These are phyloP conservation scores for Lachnellula arida DNA, from an alignment of 2,329 filamentous ascomycete genomes.

Conservation along the genomic window DNA sequence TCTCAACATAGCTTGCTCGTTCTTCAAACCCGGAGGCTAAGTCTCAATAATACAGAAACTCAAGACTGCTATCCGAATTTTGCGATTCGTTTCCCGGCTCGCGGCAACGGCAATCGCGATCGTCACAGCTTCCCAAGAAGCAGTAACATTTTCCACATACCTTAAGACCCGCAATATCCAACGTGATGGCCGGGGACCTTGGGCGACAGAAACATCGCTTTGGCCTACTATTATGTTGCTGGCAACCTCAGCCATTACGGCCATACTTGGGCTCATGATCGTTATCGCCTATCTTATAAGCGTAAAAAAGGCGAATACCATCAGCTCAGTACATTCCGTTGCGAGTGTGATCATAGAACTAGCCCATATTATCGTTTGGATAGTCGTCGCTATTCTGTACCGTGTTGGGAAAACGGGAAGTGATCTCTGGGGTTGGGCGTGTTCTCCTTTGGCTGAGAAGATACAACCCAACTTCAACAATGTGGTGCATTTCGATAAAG, in stretches of 20 bases:
- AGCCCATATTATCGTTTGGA: slow-evolving; percentile 14
- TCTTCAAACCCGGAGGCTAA: background rate
- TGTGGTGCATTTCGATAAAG: slow-evolving; percentile 17
- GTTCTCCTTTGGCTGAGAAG: slow-evolving; percentile 12
- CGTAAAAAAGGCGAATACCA: slow-evolving; percentile 12
- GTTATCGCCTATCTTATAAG: slow-evolving; percentile 13
- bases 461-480: slow-evolving; percentile 19
- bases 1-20: background rate
- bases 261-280: slow-evolving; percentile 11
- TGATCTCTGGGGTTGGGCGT: slow-evolving; percentile 23
- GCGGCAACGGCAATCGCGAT: background rate
- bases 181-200: slow-evolving; percentile 12
- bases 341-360: slow-evolving; percentile 10
- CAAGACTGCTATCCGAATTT: background rate
- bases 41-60: background rate
- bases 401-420: slow-evolving; percentile 17
- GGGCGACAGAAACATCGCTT: slow-evolving; percentile 11
- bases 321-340: slow-evolving; percentile 9
- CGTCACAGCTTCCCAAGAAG: slow-evolving; percentile 9
- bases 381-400: slow-evolving; percentile 16
- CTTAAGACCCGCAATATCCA: slow-evolving; percentile 5
- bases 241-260: slow-evolving; percentile 8
- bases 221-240: slow-evolving; percentile 18
- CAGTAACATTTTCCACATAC: slow-evolving; percentile 8
- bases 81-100: background rate